Evolutionary conservation across 2,329 filamentous ascomycete genomes (phyloP), one percentile per base, ranked within the genome.

Genomic region (Pseudogymnoascus sp.): DNA sequence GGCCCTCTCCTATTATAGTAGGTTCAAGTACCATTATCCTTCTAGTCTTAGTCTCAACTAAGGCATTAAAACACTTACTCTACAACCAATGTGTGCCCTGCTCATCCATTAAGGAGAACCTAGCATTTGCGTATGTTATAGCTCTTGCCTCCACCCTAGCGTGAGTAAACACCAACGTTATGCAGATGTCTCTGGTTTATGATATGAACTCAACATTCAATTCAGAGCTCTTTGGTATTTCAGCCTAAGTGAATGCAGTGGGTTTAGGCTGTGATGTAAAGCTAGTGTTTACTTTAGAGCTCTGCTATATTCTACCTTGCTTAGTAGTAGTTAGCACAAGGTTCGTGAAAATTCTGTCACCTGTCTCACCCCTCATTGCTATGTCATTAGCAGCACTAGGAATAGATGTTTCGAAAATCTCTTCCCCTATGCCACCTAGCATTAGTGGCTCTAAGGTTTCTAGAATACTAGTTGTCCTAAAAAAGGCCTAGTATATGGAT

Each of bases 401-500:
- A 45, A 45, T 45, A 45, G 41, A 45, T 23, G 41, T 21, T 21
- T 45, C 41, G 41, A 19, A 45, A 45, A 45, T 45, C 19, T 19
- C 41, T 45, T 45, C 41, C 41, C 41, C 19, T 45, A 4, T 45
- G 19, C 19, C 19, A 10, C 41, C 41, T 5, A 7, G 41, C 19
- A 45, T 11, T 4, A 45, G 2, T 45, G 41, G 41, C 19, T 45
- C 13, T 23, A 6, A 23, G 41, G 13, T 45, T 6, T 45, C 19
- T 23, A 4, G 10, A 45, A 45, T 23, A 45, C 19, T 45, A 45
- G 41, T 21, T 51, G 39, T 19, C 23, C 64, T 48, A 63, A 67
- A 67, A 48, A 67, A 67, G 16, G 62, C 64, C 43, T 64, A 34
- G 61, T 67, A 57, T 61, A 60, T 48, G 54, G 48, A 67, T 21